phyloP scores from a whole-genome alignment of 306 rosid genomes.

The Canavalia ensiformis region DNA sequence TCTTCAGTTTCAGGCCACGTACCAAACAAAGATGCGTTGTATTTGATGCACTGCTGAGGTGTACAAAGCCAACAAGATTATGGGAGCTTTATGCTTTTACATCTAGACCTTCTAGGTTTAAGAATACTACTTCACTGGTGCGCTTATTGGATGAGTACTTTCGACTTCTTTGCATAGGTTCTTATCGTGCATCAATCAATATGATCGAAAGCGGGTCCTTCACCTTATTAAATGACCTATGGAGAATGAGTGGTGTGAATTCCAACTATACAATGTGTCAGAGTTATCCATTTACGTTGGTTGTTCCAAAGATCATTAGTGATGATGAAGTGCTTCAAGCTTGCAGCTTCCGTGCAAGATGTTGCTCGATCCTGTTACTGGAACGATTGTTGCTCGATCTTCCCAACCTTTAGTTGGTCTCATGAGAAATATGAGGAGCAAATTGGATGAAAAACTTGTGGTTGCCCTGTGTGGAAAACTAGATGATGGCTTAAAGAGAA shows the following conservation, averaged over 20 bases:
- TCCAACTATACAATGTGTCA: conserved; percentile 78
- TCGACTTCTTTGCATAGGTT: conserved; percentile 88
- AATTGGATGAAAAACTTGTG: conserved; percentile 91
- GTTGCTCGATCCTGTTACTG: conserved; percentile 81
- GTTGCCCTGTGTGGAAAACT: conserved; percentile 82
- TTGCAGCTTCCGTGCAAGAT: conserved; percentile 84
- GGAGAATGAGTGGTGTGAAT: conserved; percentile 90
- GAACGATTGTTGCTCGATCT: conserved; percentile 98
- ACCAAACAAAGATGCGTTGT: conserved; percentile 87
- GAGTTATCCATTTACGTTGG: conserved; percentile 93
- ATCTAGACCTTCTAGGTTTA: conserved; percentile 78
- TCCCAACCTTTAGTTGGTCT: conserved; percentile 98
- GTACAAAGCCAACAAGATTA: conserved; percentile 70
- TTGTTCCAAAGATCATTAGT: conserved; percentile 82
- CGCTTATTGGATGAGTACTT: conserved; percentile 89
- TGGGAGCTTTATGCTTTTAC: conserved; percentile 93
- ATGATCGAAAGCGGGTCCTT: conserved; percentile 85
- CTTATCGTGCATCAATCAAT: conserved; percentile 60
- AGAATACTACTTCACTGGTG: conserved; percentile 72
- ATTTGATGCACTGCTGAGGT: conserved; percentile 71
- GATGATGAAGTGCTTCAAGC: conserved; percentile 93
- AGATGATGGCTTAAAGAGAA: conserved; percentile 69
- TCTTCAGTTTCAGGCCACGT: conserved; percentile 90
- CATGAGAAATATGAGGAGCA: conserved; percentile 97
- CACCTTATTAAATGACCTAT: conserved; percentile 77